phyloP scores from a whole-genome alignment of 345 rosid species.

The Gossypium herbaceum region DNA sequence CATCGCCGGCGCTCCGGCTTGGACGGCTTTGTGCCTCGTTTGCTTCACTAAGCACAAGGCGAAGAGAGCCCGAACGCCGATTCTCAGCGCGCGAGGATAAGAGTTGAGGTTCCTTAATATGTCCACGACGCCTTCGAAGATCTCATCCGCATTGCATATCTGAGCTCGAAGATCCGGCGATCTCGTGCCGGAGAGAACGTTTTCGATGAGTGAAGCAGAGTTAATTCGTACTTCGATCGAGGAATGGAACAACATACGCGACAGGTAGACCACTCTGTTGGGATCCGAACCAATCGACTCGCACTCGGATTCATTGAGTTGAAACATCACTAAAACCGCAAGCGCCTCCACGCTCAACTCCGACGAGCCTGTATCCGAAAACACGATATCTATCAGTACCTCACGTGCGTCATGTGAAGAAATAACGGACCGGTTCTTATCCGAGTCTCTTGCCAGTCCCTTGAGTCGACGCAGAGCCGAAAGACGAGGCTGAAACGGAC shows the following conservation, averaged over 20 bases:
- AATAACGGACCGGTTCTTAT: conserved; percentile 66
- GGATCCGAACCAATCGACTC: conserved; percentile 48
- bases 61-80: conserved; percentile 74
- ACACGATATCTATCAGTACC: conserved; percentile 38
- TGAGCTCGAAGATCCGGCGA: conserved; percentile 58
- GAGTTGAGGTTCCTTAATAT: conserved; percentile 47
- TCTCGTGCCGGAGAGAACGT: conserved; percentile 59
- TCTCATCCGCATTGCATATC: conserved; percentile 46
- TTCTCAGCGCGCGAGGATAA: conserved; percentile 61
- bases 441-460: conserved; percentile 85
- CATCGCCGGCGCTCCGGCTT: conserved; percentile 68
- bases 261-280: conserved; percentile 38
- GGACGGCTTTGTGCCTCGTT: conserved; percentile 68
- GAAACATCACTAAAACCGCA: conserved; percentile 57
- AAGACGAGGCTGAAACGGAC: conserved; percentile 47
- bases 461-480: conserved; percentile 74
- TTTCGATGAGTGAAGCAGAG: conserved; percentile 77
- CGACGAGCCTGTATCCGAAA: conserved; percentile 34
- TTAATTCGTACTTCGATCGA: conserved; percentile 66
- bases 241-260: conserved; percentile 49
- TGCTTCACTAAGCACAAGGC: conserved; percentile 81
- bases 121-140: conserved; percentile 75
- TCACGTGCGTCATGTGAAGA: conserved; percentile 56
- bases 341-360: conserved; percentile 66
- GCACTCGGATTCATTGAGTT: conserved; percentile 63